Evolutionary conservation across 2,329 filamentous ascomycete genomes (phyloP), one percentile per base, ranked within the genome.

Genomic region (Alternaria alternata): DNA sequence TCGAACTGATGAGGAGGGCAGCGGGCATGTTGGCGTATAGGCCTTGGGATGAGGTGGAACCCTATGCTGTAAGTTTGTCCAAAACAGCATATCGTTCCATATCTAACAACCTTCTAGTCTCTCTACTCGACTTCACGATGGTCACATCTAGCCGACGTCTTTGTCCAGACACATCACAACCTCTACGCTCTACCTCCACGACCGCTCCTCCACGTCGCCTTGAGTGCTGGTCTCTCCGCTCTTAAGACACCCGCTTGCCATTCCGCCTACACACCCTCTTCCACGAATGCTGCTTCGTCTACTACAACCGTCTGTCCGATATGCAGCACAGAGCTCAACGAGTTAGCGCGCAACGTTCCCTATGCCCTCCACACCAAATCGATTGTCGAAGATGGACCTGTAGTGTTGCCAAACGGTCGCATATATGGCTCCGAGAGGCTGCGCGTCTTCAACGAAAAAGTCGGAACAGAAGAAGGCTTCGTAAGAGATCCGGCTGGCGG

Each of bases 321-420:
- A 74, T 99, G 95, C 82, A 95, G 91, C 48, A 95, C 91, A 0
- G 95, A 99, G 80, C 87, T 99, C 57, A 98, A 98, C 77, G 91
- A 94, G 72, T 86, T 99, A 34, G 94, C 95, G 2, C 85, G 90
- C 52, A 89, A 90, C 69, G 91, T 99, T 44, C 95, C 95, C 0
- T 98, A 98, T 72, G 95, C 95, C 3, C 91, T 97, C 73, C 95
- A 99, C 78, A 94, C 91, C 30, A 96, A 96, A 83, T 97, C 93
- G 75, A 91, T 93, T 63, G 92, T 98, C 30, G 94, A 97, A 75
- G 88, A 88, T 46, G 94, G 98, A 74, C 86, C 95, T 1, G 86
- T 96, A 20, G 86, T 98, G 43, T 80, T 99, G 57, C 95, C 95
- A 24, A 97, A 96, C 76, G 90, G 91, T 1, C 86, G 92, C 53